These are phyloP conservation scores for Annulohypoxylon truncatum DNA, from an alignment of 2,329 filamentous ascomycete species.

Conservation along the genomic window DNA sequence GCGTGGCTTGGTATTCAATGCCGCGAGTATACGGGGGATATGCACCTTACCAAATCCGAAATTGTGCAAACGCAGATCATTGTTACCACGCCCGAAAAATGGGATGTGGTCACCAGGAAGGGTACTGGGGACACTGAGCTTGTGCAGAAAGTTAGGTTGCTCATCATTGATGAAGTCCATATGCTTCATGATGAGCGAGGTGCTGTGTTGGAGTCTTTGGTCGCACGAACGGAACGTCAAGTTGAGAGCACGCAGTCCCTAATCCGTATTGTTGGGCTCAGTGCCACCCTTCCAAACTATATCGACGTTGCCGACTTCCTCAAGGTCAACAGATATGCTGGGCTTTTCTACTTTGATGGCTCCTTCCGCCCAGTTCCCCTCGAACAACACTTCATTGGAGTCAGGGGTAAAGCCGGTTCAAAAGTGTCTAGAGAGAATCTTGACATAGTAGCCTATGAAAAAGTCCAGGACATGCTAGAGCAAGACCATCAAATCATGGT, in stretches of 20 bases:
- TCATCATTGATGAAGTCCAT: conserved; percentile 99
- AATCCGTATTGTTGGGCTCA: conserved; percentile 95
- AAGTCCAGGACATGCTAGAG: conserved; percentile 92
- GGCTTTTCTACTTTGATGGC: conserved; percentile 95
- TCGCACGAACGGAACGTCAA: conserved; percentile 93
- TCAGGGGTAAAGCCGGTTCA: conserved; percentile 87
- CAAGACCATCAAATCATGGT: conserved; percentile 98
- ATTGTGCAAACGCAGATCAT: conserved; percentile 98
- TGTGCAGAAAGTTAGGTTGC: conserved; percentile 93
- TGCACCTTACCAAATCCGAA: conserved; percentile 97
- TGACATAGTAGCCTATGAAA: conserved; percentile 89
- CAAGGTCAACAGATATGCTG: conserved; percentile 91
- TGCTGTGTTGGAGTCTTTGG: conserved; percentile 93
- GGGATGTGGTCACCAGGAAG: conserved; percentile 98
- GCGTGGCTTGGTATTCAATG: conserved; percentile 94
- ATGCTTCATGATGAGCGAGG: conserved; percentile 99
- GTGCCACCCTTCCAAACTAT: conserved; percentile 95
- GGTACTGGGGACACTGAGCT: conserved; percentile 97
- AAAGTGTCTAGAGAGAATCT: conserved; percentile 89
- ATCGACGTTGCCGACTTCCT: conserved; percentile 97
- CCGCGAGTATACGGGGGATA: conserved; percentile 95
- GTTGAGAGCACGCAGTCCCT: conserved; percentile 98
- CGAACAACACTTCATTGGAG: conserved; percentile 96
- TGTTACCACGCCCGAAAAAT: conserved; percentile 98
- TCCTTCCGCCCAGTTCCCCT: conserved; percentile 96